Percentiles rank a stretch among this genome's conserved stretches.
phyloP scores from a whole-genome alignment of 352 stramenopile genomes.

The Phytophthora rubi region DNA sequence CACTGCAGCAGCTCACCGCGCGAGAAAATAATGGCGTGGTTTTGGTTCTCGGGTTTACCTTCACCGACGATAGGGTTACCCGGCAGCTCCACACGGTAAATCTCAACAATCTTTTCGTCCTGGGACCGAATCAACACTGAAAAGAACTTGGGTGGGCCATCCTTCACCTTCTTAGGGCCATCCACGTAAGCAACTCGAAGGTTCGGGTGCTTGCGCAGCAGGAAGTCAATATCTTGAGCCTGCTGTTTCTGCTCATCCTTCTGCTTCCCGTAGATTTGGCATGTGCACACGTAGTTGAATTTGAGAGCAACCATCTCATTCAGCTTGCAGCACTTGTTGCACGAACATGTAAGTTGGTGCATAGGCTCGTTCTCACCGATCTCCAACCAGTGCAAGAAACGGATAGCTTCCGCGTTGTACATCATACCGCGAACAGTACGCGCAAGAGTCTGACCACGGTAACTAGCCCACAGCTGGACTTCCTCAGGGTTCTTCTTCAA shows the following conservation, averaged over 20 bases:
- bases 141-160: slow-evolving; percentile 85
- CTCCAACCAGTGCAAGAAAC: slow-evolving; percentile 88
- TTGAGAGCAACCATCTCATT: slow-evolving; percentile 88
- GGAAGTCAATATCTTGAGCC: slow-evolving; percentile 73
- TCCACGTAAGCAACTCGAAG: slow-evolving; percentile 86
- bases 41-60: slow-evolving; percentile 91
- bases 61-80: slow-evolving; percentile 88
- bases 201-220: slow-evolving; percentile 82
- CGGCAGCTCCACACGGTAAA: slow-evolving; percentile 85
- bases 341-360: slow-evolving; percentile 79
- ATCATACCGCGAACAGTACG: slow-evolving; percentile 89
- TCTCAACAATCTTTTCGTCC: slow-evolving; percentile 79
- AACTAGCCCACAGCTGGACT: slow-evolving; percentile 84
- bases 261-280: slow-evolving; percentile 89
- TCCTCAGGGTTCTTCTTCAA: slow-evolving; percentile 88
- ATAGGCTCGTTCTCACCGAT: slow-evolving; percentile 90
- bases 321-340: slow-evolving; percentile 89
- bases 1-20: slow-evolving; percentile 86
- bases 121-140: slow-evolving; percentile 71
- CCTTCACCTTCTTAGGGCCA: slow-evolving; percentile 88
- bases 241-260: slow-evolving; percentile 88
- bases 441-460: slow-evolving; percentile 84
- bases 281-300: slow-evolving; percentile 91
- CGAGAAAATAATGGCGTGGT: slow-evolving; percentile 90
- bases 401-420: slow-evolving; percentile 89